Evolutionary conservation across 2,329 filamentous ascomycete genomes (phyloP).

Genomic region (Pestalotiopsis sp.): DNA sequence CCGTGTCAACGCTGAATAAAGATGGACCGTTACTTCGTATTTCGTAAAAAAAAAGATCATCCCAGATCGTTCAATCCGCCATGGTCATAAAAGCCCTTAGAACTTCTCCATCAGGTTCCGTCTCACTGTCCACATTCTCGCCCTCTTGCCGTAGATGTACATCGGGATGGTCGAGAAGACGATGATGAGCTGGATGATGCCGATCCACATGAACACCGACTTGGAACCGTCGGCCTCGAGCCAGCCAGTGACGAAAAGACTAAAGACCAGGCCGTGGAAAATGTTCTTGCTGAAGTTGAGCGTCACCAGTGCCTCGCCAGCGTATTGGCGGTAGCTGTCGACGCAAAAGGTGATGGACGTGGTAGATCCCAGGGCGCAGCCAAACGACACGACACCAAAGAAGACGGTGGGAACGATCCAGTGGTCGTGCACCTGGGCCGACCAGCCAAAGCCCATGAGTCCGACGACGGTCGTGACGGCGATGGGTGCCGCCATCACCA

Average conservation of each 20-base stretch:
- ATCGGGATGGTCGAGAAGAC: constrained; percentile 80
- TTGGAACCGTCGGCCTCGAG: constrained; percentile 73
- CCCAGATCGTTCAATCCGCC: background rate
- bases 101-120: constrained; percentile 84
- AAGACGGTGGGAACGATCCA: constrained; percentile 95
- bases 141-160: constrained; percentile 91
- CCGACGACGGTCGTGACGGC: constrained; percentile 77
- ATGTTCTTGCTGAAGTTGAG: constrained; percentile 95
- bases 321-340: constrained; percentile 90
- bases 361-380: constrained; percentile 85
- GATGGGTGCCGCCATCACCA: constrained; percentile 85
- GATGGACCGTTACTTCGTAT: background rate
- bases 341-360: constrained; percentile 93
- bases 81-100: constrained; percentile 19
- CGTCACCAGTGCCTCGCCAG: constrained; percentile 90
- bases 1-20: background rate
- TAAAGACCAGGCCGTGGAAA: constrained; percentile 85
- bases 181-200: constrained; percentile 78
- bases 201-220: constrained; percentile 78
- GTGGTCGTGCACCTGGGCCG: constrained; percentile 67
- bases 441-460: constrained; percentile 97
- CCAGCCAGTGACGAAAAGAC: constrained; percentile 86
- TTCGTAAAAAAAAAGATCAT: background rate
- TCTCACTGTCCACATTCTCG: constrained; percentile 90
- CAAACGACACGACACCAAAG: constrained; percentile 90